Evolutionary conservation across 169 alveolate species (phyloP).

Genomic region (Cryptosporidium parvum): DNA sequence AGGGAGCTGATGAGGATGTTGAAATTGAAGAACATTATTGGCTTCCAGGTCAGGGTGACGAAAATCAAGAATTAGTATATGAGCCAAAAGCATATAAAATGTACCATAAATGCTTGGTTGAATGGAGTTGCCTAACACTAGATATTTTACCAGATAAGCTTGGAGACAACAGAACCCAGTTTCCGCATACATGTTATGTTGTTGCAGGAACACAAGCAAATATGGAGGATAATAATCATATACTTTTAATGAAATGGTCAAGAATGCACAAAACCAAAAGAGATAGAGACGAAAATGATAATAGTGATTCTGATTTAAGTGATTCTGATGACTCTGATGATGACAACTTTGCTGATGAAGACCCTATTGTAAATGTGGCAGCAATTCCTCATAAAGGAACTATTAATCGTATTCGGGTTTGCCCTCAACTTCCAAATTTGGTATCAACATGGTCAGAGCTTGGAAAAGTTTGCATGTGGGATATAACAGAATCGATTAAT

Average conservation of each 20-base stretch:
- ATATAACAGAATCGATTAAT: conserved; percentile 41
- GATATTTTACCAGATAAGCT: conserved; percentile 61
- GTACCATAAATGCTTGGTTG: conserved; percentile 72
- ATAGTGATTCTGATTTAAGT: conserved; percentile 1
- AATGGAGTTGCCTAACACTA: conserved; percentile 70
- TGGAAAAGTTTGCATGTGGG: conserved; percentile 68
- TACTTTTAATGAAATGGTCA: conserved; percentile 73
- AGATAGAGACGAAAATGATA: conserved; percentile 59
- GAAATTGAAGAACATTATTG: conserved; percentile 43
- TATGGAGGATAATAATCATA: conserved; percentile 39
- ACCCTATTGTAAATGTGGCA: conserved; percentile 52
- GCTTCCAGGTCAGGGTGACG: conserved; percentile 49
- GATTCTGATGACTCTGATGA: conserved; percentile 19
- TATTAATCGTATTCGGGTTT: conserved; percentile 53
- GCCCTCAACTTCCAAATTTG: conserved; percentile 68
- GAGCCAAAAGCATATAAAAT: conserved; percentile 69
- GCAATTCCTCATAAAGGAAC: conserved; percentile 75
- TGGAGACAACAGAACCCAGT: conserved; percentile 61
- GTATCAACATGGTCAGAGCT: conserved; percentile 74
- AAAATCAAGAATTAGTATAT: conserved; percentile 37
- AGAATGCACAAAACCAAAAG: conserved; percentile 63
- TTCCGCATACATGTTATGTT: conserved; percentile 73
- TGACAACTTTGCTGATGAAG: conserved; percentile 46
- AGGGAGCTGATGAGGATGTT: conserved; percentile 3
- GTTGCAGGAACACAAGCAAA: conserved; percentile 76